Percentiles rank a stretch among this genome's conserved stretches.
phyloP scores from a whole-genome alignment of 1,139 yeast genomes.

The Yamadazyma diddensiae region DNA sequence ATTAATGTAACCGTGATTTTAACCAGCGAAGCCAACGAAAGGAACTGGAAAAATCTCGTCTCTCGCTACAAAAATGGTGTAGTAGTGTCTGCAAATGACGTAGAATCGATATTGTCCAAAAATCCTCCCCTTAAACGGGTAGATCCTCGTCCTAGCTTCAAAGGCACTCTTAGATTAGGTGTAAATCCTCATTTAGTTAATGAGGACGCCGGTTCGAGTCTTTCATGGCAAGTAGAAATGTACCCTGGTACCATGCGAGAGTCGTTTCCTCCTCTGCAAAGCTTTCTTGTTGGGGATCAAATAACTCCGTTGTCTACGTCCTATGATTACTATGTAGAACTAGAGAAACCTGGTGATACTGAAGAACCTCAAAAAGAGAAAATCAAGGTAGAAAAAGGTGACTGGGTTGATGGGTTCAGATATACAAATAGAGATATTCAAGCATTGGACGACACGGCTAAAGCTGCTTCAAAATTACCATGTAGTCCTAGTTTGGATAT shows the following conservation, averaged over 20 bases:
- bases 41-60: constrained; percentile 16
- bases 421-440: constrained; percentile 57
- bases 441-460: constrained; percentile 39
- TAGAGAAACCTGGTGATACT: constrained; percentile 19
- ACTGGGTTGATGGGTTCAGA: constrained; percentile 53
- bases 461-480: constrained; percentile 38
- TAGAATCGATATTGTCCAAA: constrained; percentile 12
- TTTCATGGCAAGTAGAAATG: constrained; percentile 52
- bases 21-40: constrained; percentile 9
- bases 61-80: constrained; percentile 13
- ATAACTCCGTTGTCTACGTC: constrained; percentile 17
- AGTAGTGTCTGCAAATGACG: constrained; percentile 16
- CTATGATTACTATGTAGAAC: constrained; percentile 11
- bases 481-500: constrained; percentile 57
- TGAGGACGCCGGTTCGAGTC: constrained; percentile 9
- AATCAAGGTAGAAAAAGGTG: constrained; percentile 16
- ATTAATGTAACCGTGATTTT: constrained; percentile 23
- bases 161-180: constrained; percentile 43
- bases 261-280: constrained; percentile 27
- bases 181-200: constrained; percentile 12
- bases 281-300: constrained; percentile 21
- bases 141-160: constrained; percentile 34
- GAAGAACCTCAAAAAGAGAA: constrained; percentile 19
- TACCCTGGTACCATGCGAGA: constrained; percentile 62
- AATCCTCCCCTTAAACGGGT: constrained; percentile 31